Base-by-base conservation (phyloP, 192 early-diverging fungal species). In the Paraglomus occultum region DNA sequence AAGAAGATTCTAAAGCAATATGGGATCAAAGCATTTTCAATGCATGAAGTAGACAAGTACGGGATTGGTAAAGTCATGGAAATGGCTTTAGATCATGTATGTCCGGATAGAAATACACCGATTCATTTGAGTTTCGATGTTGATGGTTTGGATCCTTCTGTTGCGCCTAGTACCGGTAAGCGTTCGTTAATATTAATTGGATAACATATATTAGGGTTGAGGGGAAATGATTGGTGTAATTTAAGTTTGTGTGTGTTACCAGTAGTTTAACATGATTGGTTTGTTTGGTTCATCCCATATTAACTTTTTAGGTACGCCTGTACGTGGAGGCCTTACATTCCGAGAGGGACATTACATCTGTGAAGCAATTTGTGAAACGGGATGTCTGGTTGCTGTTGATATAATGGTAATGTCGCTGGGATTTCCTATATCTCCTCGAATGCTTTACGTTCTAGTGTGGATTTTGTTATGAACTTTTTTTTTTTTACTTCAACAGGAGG, bases 311-410 rank as follows among this genome's bases (percentile, higher is more conserved):
- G 95, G 95, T 53, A 98, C 95, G 5, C 95, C 95, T 9, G 95
- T 98, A 10, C 87, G 94, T 58, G 95, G 95, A 68, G 95, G 95
- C 22, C 79, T 98, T 52, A 92, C 91, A 10, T 98, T 96, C 84
- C 84, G 96, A 62, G 96, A 98, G 78, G 96, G 96, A 39, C 96
- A 98, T 74, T 98, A 94, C 78, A 94, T 98, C 59, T 95, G 94
- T 80, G 96, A 98, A 78, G 84, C 89, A 8, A 62, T 98, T 12
- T 82, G 84, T 59, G 92, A 95, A 75, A 94, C 92, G n/a, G 94
- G 94, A 6, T 79, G 85, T 46, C 76, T 98, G 60, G 94, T 96
- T 6, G 83, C 94, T 10, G 85, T 94, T 71, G 96, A 98, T 74
- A 84, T 98, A 68, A 91, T 95, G 74, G 67, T 70, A 70, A 22